Evolutionary conservation across 805 yeast genomes (phyloP), one percentile per base, ranked within the genome.

Genomic region (Saturnispora bothae): DNA sequence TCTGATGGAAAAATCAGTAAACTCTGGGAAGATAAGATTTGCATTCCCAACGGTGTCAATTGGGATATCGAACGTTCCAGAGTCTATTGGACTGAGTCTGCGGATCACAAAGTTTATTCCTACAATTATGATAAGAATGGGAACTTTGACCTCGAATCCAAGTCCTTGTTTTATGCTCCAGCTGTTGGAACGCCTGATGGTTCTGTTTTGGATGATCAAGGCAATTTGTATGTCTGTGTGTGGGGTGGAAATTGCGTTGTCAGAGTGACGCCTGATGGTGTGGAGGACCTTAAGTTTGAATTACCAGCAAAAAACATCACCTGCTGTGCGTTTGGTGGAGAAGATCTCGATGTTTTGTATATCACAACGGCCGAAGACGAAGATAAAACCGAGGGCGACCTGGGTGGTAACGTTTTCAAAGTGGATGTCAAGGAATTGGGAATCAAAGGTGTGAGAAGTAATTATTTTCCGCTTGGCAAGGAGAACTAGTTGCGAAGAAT

Each of bases 11-110:
- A 57, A 8, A 52, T 51, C 4, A 47, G 51, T 2, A 47, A 58
- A 1, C 50, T 69, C 3, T 56, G 64, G 40, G 20, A 28, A 12
- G 65, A 65, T 19, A 54, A 60, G 16, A 57, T 73, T 33, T 55
- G 56, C 13, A 77, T 80, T 36, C 76, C 95, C 14, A 86, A 86
- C 54, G 94, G 95, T 7, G 60, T 78, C 40, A 76, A 70, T 32
- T 80, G 79, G 75, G 48, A 45, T 36, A 14, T 36, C 5, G 48
- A 57, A 6, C 58, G 57, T 3, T 64, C 62, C 20, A 48, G 55
- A 15, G 51, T 73, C 52, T 75, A 65, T 44, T 68, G 73, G 59
- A 72, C 79, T 2, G 78, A 76, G 39, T 71, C 80, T 3, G 48
- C 63, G 28, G 61, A 63, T 42, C 59, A 54, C 32, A 66, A 60